These are phyloP conservation scores for Pythium aristosporum DNA, from an alignment of 352 stramenopile genomes.

Conservation along the genomic window DNA sequence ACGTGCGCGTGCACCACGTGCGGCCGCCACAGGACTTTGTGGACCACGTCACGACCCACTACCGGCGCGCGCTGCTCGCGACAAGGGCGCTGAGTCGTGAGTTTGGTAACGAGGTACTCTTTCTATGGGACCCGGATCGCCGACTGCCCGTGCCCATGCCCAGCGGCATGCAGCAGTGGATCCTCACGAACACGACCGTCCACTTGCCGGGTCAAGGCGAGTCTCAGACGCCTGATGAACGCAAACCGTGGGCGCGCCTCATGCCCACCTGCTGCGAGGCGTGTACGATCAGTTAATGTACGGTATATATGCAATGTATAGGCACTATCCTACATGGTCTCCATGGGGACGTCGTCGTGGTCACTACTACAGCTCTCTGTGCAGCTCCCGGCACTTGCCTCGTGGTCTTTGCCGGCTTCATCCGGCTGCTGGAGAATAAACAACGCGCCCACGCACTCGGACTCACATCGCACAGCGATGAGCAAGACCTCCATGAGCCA, in stretches of 20 bases:
- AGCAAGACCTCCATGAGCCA: slow-evolving; percentile 72
- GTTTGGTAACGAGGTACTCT: slow-evolving; percentile 31
- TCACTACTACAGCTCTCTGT: not conserved
- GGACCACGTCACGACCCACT: slow-evolving; percentile 46
- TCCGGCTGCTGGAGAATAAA: slow-evolving; percentile 41
- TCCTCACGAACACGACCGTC: slow-evolving; percentile 59
- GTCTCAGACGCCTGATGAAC: slow-evolving; percentile 5
- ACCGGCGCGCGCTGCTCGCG: slow-evolving; percentile 29
- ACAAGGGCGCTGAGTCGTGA: slow-evolving; percentile 29
- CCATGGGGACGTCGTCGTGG: slow-evolving; percentile 9
- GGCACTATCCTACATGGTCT: slow-evolving; percentile 1
- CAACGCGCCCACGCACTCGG: slow-evolving; percentile 49
- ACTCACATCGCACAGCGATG: slow-evolving; percentile 67
- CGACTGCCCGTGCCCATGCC: slow-evolving; percentile 44
- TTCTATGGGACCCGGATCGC: slow-evolving; percentile 54
- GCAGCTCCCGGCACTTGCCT: not conserved
- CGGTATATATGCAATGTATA: not conserved
- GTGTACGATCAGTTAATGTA: slow-evolving; percentile 21
- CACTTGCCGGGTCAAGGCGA: slow-evolving; percentile 7
- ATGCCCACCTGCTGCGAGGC: slow-evolving; percentile 15
- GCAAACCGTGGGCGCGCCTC: slow-evolving; percentile 6
- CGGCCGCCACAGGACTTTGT: slow-evolving; percentile 59
- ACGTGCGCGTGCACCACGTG: slow-evolving; percentile 63
- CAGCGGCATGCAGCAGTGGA: slow-evolving; percentile 61
- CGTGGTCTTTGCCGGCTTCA: slow-evolving; percentile 5